Evolutionary conservation across 768 basidiomycete species (phyloP).

Genomic region (Mycena belliarum): DNA sequence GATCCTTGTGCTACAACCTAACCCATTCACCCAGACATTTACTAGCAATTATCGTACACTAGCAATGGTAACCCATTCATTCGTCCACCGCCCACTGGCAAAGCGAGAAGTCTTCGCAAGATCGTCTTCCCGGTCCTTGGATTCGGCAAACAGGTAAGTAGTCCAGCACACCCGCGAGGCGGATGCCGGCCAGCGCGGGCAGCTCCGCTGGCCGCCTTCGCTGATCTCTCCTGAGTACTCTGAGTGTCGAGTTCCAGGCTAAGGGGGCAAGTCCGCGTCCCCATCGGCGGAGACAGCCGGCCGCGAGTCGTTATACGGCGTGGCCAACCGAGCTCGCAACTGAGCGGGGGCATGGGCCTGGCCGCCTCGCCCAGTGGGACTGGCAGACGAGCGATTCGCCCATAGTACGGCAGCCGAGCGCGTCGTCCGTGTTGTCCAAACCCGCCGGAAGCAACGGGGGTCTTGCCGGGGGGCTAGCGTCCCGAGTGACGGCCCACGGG

Average conservation of each 20-base stretch:
- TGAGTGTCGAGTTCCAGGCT: constrained; percentile 82
- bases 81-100: no score
- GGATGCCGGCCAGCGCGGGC: constrained; percentile 78
- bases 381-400: constrained; percentile 73
- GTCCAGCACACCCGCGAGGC: constrained; percentile 84
- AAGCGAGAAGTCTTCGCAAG: no score
- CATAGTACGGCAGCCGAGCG: constrained; percentile 62
- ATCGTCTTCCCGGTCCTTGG: constrained; percentile 24
- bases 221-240: constrained; percentile 73
- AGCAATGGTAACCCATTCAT: no score
- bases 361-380: constrained; percentile 77
- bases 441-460: no score
- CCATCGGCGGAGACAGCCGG: background rate
- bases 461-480: no score
- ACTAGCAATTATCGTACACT: no score
- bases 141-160: constrained; percentile 61
- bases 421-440: constrained; percentile 50
- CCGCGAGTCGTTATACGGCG: constrained; percentile 35
- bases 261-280: constrained; percentile 28
- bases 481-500: no score
- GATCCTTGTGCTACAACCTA: no score
- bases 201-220: constrained; percentile 65
- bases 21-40: no score
- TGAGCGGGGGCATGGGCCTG: constrained; percentile 67
- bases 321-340: constrained; percentile 87